Conservation (phyloP, 1,284 basidiomycete genomes). For the Rhodotorula glutinis region DNA sequence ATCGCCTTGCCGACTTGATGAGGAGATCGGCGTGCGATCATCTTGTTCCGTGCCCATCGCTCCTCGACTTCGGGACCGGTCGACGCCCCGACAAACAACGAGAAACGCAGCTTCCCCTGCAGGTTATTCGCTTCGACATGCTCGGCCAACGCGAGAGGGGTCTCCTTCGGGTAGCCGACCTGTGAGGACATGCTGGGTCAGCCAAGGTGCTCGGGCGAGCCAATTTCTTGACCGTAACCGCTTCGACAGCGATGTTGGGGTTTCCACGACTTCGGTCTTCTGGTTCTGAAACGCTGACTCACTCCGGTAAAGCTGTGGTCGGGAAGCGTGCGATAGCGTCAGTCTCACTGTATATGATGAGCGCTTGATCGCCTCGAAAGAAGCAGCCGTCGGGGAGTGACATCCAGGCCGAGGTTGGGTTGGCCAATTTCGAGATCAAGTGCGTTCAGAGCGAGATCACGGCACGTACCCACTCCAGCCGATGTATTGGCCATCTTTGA, state of each 20-base stretch:
- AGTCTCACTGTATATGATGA: not conserved
- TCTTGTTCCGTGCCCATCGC: conserved; percentile 42
- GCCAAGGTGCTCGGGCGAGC: not conserved
- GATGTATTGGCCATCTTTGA: conserved; percentile 54
- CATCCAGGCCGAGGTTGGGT: too few species aligned
- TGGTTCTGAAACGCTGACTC: conserved; percentile 40
- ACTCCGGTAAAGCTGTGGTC: conserved; percentile 12
- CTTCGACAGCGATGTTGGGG: not conserved
- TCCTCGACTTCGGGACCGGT: conserved; percentile 46
- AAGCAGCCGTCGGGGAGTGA: too few species aligned
- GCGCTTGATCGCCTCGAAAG: too few species aligned
- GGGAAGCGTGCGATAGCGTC: not conserved
- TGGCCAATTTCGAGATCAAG: too few species aligned
- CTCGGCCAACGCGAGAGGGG: conserved; percentile 49
- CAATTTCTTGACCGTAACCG: too few species aligned
- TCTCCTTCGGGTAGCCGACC: conserved; percentile 56
- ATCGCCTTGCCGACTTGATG: conserved; percentile 58
- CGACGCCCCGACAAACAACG: conserved; percentile 56
- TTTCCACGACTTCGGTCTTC: conserved; percentile 43
- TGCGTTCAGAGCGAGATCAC: too few species aligned
- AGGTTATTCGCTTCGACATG: conserved; percentile 54
- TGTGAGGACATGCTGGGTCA: not conserved
- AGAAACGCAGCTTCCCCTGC: conserved; percentile 55
- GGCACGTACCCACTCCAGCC: conserved; percentile 52
- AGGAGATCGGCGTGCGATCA: conserved; percentile 55